These are phyloP conservation scores for Phoma herbarum DNA, from an alignment of 2,329 filamentous ascomycete species.

Conservation along the genomic window DNA sequence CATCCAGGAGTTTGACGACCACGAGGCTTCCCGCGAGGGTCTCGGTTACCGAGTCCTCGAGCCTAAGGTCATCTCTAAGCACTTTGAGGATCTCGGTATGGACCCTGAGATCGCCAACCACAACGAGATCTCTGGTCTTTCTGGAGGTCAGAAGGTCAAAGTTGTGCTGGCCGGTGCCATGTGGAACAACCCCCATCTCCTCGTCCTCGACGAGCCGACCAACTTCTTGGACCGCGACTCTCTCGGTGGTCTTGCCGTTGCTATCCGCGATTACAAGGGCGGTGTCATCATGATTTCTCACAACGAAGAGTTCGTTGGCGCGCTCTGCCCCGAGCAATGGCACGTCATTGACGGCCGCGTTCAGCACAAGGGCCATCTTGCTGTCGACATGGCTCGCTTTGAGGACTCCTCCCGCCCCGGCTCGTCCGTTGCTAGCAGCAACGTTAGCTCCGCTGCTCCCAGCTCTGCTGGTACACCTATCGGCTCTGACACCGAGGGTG, in stretches of 20 bases:
- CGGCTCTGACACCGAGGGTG: conserved; percentile 86
- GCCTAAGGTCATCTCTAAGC: conserved; percentile 93
- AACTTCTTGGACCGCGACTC: conserved; percentile 99
- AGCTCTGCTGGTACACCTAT: conserved; percentile 67
- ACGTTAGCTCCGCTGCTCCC: conserved; percentile 48
- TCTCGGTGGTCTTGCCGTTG: conserved; percentile 93
- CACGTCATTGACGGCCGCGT: conserved; percentile 89
- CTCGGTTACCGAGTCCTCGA: conserved; percentile 94
- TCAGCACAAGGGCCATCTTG: conserved; percentile 79
- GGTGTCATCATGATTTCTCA: conserved; percentile 99
- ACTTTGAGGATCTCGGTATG: conserved; percentile 95
- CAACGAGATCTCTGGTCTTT: conserved; percentile 95
- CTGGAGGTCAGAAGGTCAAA: conserved; percentile 98
- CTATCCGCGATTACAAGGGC: conserved; percentile 97
- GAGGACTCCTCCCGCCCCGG: conserved; percentile 78
- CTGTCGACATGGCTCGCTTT: conserved; percentile 81
- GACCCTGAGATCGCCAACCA: conserved; percentile 99
- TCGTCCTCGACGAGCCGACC: conserved; percentile 97
- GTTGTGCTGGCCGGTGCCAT: conserved; percentile 95
- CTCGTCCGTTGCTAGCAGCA: conserved; percentile 62
- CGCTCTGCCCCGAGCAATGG: conserved; percentile 95
- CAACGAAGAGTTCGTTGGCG: conserved; percentile 98
- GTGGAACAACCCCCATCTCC: conserved; percentile 98
- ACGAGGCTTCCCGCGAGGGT: conserved; percentile 98
- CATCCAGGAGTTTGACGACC: conserved; percentile 97